phyloP scores from a whole-genome alignment of 495 filamentous ascomycete species.

The Daldinia caldariorum region DNA sequence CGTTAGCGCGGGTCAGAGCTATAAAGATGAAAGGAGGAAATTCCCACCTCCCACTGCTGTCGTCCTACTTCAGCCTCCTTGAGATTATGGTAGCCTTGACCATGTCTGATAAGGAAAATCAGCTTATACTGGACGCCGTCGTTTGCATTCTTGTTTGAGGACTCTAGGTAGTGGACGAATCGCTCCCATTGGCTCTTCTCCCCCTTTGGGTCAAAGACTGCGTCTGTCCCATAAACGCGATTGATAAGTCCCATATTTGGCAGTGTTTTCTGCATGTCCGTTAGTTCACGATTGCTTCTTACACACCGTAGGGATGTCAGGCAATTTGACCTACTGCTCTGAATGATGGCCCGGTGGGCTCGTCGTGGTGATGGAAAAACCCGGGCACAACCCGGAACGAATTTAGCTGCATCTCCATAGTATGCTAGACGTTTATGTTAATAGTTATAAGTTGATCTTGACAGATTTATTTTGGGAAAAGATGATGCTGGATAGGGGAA shows the following conservation, averaged over 20 bases:
- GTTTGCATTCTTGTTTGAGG: slow-evolving; percentile 36
- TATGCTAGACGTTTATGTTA: slow-evolving; percentile 1
- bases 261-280: slow-evolving; percentile 31
- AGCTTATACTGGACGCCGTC: slow-evolving; percentile 47
- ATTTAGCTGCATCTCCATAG: background rate
- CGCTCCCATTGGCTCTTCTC: slow-evolving; percentile 47
- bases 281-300: slow-evolving; percentile 4
- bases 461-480: background rate
- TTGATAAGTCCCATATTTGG: slow-evolving; percentile 48
- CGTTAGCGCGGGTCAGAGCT: slow-evolving; percentile 5
- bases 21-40: background rate
- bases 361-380: slow-evolving; percentile 33
- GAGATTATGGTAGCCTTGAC: slow-evolving; percentile 52
- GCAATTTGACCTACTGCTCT: slow-evolving; percentile 27
- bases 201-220: slow-evolving; percentile 23
- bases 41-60: slow-evolving; percentile 49
- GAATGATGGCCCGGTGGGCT: slow-evolving; percentile 26
- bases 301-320: background rate
- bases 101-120: slow-evolving; percentile 50
- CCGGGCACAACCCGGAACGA: slow-evolving; percentile 25
- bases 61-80: slow-evolving; percentile 50
- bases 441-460: background rate
- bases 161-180: slow-evolving; percentile 45
- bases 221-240: slow-evolving; percentile 46
- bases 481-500: background rate